These are phyloP conservation scores for Leucosporidium creatinivorum DNA, from an alignment of 768 basidiomycete genomes.

Conservation along the genomic window DNA sequence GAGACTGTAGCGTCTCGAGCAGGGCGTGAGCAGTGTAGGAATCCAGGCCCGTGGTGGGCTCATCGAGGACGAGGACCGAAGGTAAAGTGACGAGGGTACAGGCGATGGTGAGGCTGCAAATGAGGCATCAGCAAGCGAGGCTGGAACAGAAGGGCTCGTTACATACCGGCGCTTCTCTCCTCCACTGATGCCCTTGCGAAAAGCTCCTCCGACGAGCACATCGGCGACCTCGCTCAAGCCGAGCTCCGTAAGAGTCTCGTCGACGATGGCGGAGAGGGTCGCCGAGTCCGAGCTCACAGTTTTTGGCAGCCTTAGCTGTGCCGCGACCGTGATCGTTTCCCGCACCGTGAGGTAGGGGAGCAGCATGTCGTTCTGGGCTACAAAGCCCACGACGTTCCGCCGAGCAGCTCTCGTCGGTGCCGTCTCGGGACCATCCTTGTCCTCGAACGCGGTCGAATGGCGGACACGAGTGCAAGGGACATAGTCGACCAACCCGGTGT, in stretches of 20 bases:
- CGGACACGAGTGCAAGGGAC: not conserved
- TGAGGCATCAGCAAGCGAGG: slow-evolving; percentile 35
- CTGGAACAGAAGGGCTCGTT: not conserved
- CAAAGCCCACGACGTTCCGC: slow-evolving; percentile 40
- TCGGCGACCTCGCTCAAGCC: slow-evolving; percentile 47
- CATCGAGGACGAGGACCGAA: slow-evolving; percentile 57
- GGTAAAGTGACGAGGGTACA: slow-evolving; percentile 57
- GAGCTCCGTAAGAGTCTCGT: slow-evolving; percentile 47
- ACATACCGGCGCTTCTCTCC: slow-evolving; percentile 49
- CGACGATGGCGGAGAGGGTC: slow-evolving; percentile 43
- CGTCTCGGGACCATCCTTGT: not conserved
- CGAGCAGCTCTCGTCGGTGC: slow-evolving; percentile 3
- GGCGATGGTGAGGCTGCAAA: slow-evolving; percentile 51
- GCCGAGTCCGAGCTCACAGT: slow-evolving; percentile 40
- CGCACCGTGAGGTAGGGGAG: slow-evolving; percentile 41
- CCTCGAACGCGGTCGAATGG: slow-evolving; percentile 1
- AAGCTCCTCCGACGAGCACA: slow-evolving; percentile 53
- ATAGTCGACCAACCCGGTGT: slow-evolving; percentile 36
- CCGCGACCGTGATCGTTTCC: slow-evolving; percentile 40
- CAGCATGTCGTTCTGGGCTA: slow-evolving; percentile 41
- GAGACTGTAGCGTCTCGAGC: slow-evolving; percentile 46
- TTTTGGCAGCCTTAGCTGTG: slow-evolving; percentile 44
- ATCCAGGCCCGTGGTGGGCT: slow-evolving; percentile 48
- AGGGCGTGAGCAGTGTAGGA: slow-evolving; percentile 39
- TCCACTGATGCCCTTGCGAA: slow-evolving; percentile 48